phyloP scores from a whole-genome alignment of 345 rosid species.

The Euphorbia tirucalli region DNA sequence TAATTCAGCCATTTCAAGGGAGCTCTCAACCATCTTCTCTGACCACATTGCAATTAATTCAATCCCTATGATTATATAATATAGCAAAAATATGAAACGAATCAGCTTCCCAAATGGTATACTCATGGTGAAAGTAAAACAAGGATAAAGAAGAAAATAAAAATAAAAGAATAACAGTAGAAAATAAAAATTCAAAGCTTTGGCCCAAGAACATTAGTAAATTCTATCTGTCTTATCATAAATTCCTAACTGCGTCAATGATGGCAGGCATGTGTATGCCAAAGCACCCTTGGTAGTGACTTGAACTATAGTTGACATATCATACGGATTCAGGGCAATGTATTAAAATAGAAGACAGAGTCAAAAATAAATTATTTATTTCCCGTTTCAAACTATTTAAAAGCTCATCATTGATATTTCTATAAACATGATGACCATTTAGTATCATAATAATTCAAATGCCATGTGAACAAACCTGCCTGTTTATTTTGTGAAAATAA shows the following conservation, averaged over 20 bases:
- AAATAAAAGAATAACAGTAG: no score
- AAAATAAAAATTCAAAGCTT: not conserved
- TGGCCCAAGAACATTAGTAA: not conserved
- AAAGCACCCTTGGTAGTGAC: not conserved
- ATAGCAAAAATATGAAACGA: slow-evolving; percentile 20
- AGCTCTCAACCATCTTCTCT: slow-evolving; percentile 68
- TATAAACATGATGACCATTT: not conserved
- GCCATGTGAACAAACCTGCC: not conserved
- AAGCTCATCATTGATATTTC: no score
- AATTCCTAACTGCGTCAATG: not conserved
- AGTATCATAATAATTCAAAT: not conserved
- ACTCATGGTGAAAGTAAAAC: not conserved
- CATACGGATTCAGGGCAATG: not conserved
- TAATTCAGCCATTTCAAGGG: slow-evolving; percentile 91
- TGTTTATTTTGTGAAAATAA: not conserved
- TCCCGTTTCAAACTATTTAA: not conserved
- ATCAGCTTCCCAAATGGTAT: not conserved
- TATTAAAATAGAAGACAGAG: not conserved
- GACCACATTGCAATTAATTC: slow-evolving; percentile 70
- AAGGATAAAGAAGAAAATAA: not conserved
- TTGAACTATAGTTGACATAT: not conserved
- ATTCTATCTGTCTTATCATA: not conserved
- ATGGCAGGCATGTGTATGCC: not conserved
- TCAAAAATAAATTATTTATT: no score
- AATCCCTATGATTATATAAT: slow-evolving; percentile 52